phyloP scores from a whole-genome alignment of 345 rosid genomes.

The Melastoma malabathricum region DNA sequence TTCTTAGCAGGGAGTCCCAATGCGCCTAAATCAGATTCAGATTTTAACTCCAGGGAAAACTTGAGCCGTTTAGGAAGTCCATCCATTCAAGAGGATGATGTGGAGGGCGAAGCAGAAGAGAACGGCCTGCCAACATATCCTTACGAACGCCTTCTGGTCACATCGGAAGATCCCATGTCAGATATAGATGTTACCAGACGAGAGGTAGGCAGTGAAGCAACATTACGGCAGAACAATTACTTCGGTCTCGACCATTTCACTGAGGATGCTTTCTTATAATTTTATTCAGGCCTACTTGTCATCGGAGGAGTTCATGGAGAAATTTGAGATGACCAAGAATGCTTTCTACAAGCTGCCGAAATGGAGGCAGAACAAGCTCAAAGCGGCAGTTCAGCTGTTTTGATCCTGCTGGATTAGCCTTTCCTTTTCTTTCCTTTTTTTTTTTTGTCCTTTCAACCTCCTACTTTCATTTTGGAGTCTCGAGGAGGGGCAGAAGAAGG shows the following conservation, averaged over 20 bases:
- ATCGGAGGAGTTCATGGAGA: conserved; percentile 66
- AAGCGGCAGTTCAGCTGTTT: conserved; percentile 72
- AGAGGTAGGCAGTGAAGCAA: conserved; percentile 68
- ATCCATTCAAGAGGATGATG: conserved; percentile 74
- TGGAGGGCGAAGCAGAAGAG: conserved; percentile 87
- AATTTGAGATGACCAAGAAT: conserved; percentile 70
- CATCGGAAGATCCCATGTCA: conserved; percentile 48
- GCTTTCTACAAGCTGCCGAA: conserved; percentile 82
- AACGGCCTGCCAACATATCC: conserved; percentile 71
- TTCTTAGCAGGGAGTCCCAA: conserved; percentile 36
- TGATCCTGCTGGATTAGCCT: conserved; percentile 18
- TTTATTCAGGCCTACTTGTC: conserved; percentile 61
- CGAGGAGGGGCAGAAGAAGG: too few relatives aligned
- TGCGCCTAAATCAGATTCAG: conserved; percentile 32
- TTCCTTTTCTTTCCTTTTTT: conserved; percentile 10
- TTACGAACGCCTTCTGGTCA: conserved; percentile 63
- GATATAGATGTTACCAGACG: conserved; percentile 93
- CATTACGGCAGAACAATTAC: too few relatives aligned
- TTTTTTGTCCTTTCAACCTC: conserved; percentile 11
- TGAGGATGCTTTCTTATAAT: too few relatives aligned
- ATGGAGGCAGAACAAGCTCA: conserved; percentile 99
- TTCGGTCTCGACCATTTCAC: too few relatives aligned
- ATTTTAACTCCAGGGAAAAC: conserved; percentile 46
- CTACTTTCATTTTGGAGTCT: too few relatives aligned
- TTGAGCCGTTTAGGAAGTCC: conserved; percentile 58